Evolutionary conservation across 805 yeast species (phyloP), one percentile per base, ranked within the genome.

Genomic region (Wickerhamiella vanderwaltii): DNA sequence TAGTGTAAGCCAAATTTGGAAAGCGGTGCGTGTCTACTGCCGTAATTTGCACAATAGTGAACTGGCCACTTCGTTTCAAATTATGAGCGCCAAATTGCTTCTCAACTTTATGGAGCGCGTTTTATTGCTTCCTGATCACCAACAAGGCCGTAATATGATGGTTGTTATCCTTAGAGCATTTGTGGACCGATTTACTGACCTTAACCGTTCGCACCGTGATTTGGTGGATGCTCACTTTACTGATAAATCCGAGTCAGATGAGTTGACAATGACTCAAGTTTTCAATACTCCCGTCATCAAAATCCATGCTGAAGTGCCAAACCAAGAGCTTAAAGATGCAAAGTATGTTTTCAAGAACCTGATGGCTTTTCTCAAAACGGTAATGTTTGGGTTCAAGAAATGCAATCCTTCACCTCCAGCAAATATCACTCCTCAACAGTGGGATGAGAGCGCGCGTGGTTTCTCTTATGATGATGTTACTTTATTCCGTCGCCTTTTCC

Each of bases 21-120:
- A 79, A 44, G 83, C 95, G 0, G 88, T 93, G 3, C 72, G 69
- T 33, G 79, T 84, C 43, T 91, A 85, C 55, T 79, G 94, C 53
- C 72, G 71, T 22, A 77, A 85, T 50, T 64, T 91, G 47, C 79
- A 80, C 51, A 97, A 93, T 56, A 76, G 74, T 48, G 65, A 87
- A 0, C 63, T 91, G 48, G 91, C 94, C 1, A 69, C 84, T 46
- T 82, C 94, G 5, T 95, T 87, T 28, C 97, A 93, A 59, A 82
- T 87, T 7, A 86, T 91, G 96, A 82, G 95, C 62, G 95, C 96
- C 2, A 88, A 87, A 60, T 65, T 91, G 24, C 62, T 91, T 24
- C 61, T 88, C 47, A 93, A 91, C 58, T 65, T 93, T 52, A 88
- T 91, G 16, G 98, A 93, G 50, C 67, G 94, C 33, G 80, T 91